Evolutionary conservation across 164 flowering plant species (phyloP), one percentile per base, ranked within the genome.

Genomic region (Magnolia officinalis): DNA sequence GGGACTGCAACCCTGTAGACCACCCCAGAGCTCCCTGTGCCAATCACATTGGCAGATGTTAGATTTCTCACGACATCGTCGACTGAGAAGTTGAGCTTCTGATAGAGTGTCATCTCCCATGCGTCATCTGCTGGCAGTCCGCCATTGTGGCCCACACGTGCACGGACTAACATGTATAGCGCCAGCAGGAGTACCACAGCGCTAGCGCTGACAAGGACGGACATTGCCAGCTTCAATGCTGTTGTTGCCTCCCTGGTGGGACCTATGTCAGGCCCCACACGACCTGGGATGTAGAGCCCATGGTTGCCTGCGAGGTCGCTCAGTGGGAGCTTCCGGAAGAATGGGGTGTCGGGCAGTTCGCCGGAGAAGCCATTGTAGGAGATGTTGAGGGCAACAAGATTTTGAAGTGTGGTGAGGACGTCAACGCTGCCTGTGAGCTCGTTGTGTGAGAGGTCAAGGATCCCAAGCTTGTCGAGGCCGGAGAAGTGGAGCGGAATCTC

Each of bases 21-120:
- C 1, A 92, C 97, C 6, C 99, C 99, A 1, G 99, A 96, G 88
- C 98, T 88, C 8, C 99, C 98, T 0, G 91, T 92, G 23, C 98
- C 99, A 21, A 94, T 89, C 63, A 94, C 96, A 78, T 92, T 92
- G 0, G 92, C 81, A 18, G 93, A 85, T 8, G 88, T 88, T 50
- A 96, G 77, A 66, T 85, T 84, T 55, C 71, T 77, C 29, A 94
- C 81, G 7, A 96, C 76, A 64, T 92, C 97, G 26, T 94, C 94
- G 0, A 91, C 74, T 16, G 90, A 85, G 81, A 96, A 83, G 0
- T 94, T 95, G 50, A 89, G 85, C 81, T 96, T 96, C 82, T 96
- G 98, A 78, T 90, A 96, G 20, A 92, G 82, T 10, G 96, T 96
- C 84, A 94, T 80, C 71, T 90, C 93, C 98, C 99, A 96, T 9